These are phyloP conservation scores for Rhizopogon roseolus DNA, from an alignment of 768 basidiomycete genomes.

Conservation along the genomic window DNA sequence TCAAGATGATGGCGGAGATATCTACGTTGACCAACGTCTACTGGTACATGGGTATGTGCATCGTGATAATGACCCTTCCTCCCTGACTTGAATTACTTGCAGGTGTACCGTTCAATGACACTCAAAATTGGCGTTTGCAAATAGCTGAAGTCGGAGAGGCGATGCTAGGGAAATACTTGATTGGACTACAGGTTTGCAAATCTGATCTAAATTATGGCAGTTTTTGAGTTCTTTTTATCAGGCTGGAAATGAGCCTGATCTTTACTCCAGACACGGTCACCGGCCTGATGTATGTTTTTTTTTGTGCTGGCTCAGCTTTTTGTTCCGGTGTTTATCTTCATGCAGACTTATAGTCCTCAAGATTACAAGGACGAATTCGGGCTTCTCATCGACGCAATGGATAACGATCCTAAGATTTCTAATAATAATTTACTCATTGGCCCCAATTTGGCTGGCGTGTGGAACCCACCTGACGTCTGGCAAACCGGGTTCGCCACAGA, in stretches of 20 bases:
- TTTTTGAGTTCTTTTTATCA: constrained; percentile 23
- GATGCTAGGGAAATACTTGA: constrained; percentile 59
- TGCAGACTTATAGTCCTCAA: constrained; percentile 23
- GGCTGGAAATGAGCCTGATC: constrained; percentile 77
- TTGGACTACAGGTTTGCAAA: constrained; percentile 41
- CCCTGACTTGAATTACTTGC: constrained; percentile 13
- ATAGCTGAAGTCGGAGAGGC: constrained; percentile 55
- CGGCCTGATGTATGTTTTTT: constrained; percentile 15
- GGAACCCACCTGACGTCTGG: constrained; percentile 50
- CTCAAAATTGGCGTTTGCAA: constrained; percentile 42
- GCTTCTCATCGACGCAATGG: constrained; percentile 38
- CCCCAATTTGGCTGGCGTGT: constrained; percentile 55
- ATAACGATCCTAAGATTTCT: constrained; percentile 31
- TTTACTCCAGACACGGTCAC: constrained; percentile 47
- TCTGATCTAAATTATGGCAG: not conserved
- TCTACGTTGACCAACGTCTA: constrained; percentile 53
- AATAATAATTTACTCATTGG: constrained; percentile 51
- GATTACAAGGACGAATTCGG: constrained; percentile 54
- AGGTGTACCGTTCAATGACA: constrained; percentile 66
- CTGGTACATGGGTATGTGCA: constrained; percentile 53
- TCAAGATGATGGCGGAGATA: constrained; percentile 61
- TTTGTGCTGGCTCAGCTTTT: no score
- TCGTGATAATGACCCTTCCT: not conserved
- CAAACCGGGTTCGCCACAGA: constrained; percentile 44
- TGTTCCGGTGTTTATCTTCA: not conserved